A percentile compares a stretch with the other conserved stretches of the same genome.
Evolutionary conservation across 2,329 filamentous ascomycete genomes (phyloP).

Genomic region (Trichoderma asperellum): DNA sequence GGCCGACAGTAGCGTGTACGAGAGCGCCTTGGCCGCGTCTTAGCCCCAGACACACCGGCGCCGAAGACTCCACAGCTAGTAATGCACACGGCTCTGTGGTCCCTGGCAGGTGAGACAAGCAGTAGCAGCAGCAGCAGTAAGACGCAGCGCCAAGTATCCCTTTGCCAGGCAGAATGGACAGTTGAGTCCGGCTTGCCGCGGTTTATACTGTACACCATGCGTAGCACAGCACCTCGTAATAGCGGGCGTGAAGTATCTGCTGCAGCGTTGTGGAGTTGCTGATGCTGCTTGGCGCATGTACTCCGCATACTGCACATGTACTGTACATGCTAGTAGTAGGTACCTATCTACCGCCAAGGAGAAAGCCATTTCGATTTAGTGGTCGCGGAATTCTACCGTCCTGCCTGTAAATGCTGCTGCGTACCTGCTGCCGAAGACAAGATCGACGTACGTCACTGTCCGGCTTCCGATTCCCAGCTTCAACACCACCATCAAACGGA

Average conservation of each 20-base stretch:
- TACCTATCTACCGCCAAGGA: neutral
- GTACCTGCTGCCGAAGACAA: neutral
- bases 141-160: neutral
- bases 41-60: neutral
- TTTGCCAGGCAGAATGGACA: neutral
- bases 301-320: neutral
- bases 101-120: slow-evolving; percentile 17
- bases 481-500: neutral
- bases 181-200: neutral
- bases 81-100: slow-evolving; percentile 13
- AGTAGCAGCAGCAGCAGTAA: neutral
- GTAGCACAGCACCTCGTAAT: neutral
- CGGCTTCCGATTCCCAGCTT: neutral
- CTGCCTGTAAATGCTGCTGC: neutral
- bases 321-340: too few species aligned
- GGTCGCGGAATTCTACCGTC: neutral
- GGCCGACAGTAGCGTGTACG: slow-evolving; percentile 21
- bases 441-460: slow-evolving; percentile 18
- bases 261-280: neutral
- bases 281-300: neutral
- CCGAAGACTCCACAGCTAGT: slow-evolving; percentile 4
- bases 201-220: too few species aligned
- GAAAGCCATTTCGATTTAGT: neutral
- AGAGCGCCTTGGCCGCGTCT: neutral
- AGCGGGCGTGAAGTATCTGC: neutral